Evolutionary conservation across 2,329 filamentous ascomycete species (phyloP).

Genomic region (Amesomyces nigricolor): DNA sequence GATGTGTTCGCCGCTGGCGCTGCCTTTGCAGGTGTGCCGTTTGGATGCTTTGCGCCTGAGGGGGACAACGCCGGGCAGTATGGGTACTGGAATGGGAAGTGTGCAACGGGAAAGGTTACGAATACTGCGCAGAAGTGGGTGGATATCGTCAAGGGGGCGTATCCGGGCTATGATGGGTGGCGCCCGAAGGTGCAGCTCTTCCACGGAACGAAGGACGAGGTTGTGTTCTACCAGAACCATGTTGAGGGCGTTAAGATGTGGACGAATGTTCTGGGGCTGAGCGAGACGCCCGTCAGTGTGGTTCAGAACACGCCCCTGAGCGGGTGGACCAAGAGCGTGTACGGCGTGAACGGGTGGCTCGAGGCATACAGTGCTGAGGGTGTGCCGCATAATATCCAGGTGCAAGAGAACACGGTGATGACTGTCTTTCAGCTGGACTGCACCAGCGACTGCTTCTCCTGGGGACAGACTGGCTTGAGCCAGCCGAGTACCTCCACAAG

Average conservation of each 20-base stretch:
- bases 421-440: slow-evolving; percentile 36
- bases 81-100: slow-evolving; percentile 47
- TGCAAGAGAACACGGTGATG: slow-evolving; percentile 35
- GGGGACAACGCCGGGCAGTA: slow-evolving; percentile 26
- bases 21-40: slow-evolving; percentile 39
- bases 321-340: slow-evolving; percentile 36
- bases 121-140: slow-evolving; percentile 33
- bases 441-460: slow-evolving; percentile 32
- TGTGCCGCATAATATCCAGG: slow-evolving; percentile 37
- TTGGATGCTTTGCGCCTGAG: slow-evolving; percentile 44
- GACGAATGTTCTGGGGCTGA: slow-evolving; percentile 38
- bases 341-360: slow-evolving; percentile 34
- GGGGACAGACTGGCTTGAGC: slow-evolving; percentile 30
- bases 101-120: slow-evolving; percentile 43
- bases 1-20: slow-evolving; percentile 47
- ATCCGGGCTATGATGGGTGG: slow-evolving; percentile 45
- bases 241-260: slow-evolving; percentile 51
- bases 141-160: slow-evolving; percentile 36
- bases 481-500: neutral
- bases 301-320: slow-evolving; percentile 31
- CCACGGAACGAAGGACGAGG: slow-evolving; percentile 49
- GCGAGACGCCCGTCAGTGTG: slow-evolving; percentile 27
- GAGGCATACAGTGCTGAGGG: slow-evolving; percentile 37
- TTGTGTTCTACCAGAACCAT: slow-evolving; percentile 48
- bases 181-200: slow-evolving; percentile 53